Evolutionary conservation across 352 stramenopile genomes (phyloP).

Genomic region (Phytopythium cucurbitacearum): DNA sequence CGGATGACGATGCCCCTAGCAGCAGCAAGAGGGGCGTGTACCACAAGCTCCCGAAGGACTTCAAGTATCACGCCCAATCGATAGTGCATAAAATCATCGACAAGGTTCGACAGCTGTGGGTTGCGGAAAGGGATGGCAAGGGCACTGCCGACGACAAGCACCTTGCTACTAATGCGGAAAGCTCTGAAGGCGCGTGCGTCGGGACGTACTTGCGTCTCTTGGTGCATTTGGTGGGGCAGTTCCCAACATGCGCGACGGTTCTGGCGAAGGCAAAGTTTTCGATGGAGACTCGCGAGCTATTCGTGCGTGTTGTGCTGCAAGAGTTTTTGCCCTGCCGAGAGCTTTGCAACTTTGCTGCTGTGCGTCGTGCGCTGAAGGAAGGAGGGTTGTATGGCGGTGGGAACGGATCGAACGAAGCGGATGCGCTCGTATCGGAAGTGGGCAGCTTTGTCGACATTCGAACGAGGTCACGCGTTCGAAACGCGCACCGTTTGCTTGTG

Average conservation of each 20-base stretch:
- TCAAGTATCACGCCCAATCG: constrained; percentile 57
- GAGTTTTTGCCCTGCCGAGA: constrained; percentile 74
- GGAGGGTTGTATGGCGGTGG: constrained; percentile 40
- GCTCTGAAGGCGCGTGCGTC: constrained; percentile 32
- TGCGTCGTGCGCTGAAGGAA: constrained; percentile 49
- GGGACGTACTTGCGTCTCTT: constrained; percentile 69
- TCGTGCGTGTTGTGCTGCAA: constrained; percentile 52
- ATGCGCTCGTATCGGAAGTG: constrained; percentile 30
- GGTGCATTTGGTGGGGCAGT: constrained; percentile 67
- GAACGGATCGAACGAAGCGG: constrained; percentile 17
- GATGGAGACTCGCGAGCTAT: constrained; percentile 22
- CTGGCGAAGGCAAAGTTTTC: constrained; percentile 53
- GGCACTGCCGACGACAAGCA: constrained; percentile 2
- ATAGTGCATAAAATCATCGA: constrained; percentile 63
- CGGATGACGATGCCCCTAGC: constrained; percentile 13
- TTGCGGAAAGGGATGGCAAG: constrained; percentile 28
- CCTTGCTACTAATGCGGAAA: not conserved
- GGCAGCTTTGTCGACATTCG: constrained; percentile 33
- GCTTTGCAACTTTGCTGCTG: constrained; percentile 58
- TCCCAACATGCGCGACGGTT: constrained; percentile 61
- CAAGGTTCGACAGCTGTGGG: constrained; percentile 55
- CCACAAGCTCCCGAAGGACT: constrained; percentile 62
- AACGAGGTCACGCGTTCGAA: constrained; percentile 52
- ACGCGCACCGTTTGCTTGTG: constrained; percentile 65
- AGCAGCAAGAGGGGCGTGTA: constrained; percentile 14